phyloP scores from a whole-genome alignment of 495 filamentous ascomycete species.

The Penicillium manginii region DNA sequence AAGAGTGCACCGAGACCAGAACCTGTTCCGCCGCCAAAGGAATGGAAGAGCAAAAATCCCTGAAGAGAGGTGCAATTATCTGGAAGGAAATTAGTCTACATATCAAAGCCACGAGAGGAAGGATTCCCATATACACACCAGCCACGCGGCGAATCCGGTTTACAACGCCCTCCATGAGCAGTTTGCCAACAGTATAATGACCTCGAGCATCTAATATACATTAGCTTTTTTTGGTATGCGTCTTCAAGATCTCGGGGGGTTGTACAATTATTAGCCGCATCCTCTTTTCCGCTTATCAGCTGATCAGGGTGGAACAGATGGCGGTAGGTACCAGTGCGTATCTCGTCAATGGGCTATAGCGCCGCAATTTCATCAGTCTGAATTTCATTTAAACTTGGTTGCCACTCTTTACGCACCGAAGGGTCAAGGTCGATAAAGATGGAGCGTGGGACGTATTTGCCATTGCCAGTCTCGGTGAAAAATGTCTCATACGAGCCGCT shows the following conservation, averaged over 20 bases:
- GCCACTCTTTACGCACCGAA: constrained; percentile 53
- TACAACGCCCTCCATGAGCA: constrained; percentile 80
- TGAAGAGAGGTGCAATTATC: constrained; percentile 94
- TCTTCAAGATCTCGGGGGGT: neutral
- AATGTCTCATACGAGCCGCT: constrained; percentile 85
- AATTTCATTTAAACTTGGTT: neutral
- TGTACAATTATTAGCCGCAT: constrained; percentile 87
- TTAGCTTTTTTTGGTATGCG: constrained; percentile 27
- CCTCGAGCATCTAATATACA: constrained; percentile 75
- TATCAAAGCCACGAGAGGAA: neutral
- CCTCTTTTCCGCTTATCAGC: constrained; percentile 89
- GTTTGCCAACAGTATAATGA: constrained; percentile 92
- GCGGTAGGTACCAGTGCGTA: constrained; percentile 79
- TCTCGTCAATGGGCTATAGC: constrained; percentile 79
- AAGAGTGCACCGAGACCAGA: constrained; percentile 89
- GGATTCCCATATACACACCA: constrained; percentile 53
- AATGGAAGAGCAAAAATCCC: constrained; percentile 93
- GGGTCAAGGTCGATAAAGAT: constrained; percentile 51
- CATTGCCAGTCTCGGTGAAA: constrained; percentile 83
- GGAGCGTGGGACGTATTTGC: constrained; percentile 89
- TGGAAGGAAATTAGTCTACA: constrained; percentile 36
- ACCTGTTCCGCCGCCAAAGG: constrained; percentile 89
- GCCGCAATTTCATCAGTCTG: constrained; percentile 10
- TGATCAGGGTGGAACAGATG: constrained; percentile 89
- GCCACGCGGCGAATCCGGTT: constrained; percentile 84